Evolutionary conservation across 208 protist species (phyloP).

Genomic region (Trypanosomatidae sp.): DNA sequence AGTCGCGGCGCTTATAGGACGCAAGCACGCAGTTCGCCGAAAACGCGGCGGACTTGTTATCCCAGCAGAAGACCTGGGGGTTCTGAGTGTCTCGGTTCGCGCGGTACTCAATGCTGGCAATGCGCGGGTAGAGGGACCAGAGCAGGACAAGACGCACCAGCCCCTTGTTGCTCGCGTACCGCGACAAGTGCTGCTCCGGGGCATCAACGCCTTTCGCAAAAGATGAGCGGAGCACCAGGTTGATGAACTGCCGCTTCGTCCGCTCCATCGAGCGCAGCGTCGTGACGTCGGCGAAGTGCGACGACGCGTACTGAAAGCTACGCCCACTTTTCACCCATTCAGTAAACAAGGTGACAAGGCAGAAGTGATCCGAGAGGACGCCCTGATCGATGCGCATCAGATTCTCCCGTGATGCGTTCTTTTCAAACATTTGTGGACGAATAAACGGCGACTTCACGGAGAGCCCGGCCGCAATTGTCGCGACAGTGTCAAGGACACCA

Average conservation of each 20-base stretch:
- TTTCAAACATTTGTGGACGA: slow-evolving; percentile 58
- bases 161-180: slow-evolving; percentile 71
- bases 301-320: slow-evolving; percentile 52
- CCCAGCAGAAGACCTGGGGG: slow-evolving; percentile 77
- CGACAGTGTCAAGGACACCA: slow-evolving; percentile 83
- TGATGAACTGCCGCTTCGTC: slow-evolving; percentile 76
- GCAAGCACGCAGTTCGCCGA: slow-evolving; percentile 50
- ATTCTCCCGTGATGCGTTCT: slow-evolving; percentile 32
- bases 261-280: slow-evolving; percentile 78
- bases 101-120: slow-evolving; percentile 77
- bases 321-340: slow-evolving; percentile 69
- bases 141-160: slow-evolving; percentile 77
- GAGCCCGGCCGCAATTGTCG: slow-evolving; percentile 84
- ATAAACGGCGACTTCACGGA: slow-evolving; percentile 84
- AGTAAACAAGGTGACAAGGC: slow-evolving; percentile 58
- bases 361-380: slow-evolving; percentile 78
- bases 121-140: slow-evolving; percentile 78
- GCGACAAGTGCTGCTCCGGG: slow-evolving; percentile 40
- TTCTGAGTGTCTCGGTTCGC: slow-evolving; percentile 42
- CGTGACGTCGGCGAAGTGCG: slow-evolving; percentile 73
- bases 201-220: slow-evolving; percentile 52
- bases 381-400: slow-evolving; percentile 55
- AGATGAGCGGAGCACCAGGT: slow-evolving; percentile 63
- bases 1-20: slow-evolving; percentile 44
- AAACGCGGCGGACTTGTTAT: slow-evolving; percentile 70